Percentiles rank a stretch among this genome's conserved stretches.
Evolutionary conservation across 192 early-diverging fungal genomes (phyloP).

Genomic region (Kappamyces sp.): DNA sequence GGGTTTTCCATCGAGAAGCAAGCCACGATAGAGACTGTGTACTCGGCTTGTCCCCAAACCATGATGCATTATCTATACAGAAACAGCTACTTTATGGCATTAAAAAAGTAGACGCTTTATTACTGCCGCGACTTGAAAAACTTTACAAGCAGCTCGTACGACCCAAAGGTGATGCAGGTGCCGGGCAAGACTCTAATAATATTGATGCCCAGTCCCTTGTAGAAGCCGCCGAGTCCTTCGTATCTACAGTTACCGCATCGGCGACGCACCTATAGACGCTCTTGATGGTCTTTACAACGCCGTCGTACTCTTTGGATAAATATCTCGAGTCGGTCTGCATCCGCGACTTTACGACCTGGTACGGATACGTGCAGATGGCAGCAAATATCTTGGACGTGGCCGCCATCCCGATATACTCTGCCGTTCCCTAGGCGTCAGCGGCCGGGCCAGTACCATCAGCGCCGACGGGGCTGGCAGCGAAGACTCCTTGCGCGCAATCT

Average conservation of each 20-base stretch:
- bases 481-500: conserved; percentile 51
- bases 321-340: conserved; percentile 58
- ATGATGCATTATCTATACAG: conserved; percentile 24
- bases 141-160: conserved; percentile 57
- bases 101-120: conserved; percentile 10
- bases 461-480: not conserved
- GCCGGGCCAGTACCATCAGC: conserved; percentile 8
- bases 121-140: not conserved
- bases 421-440: conserved; percentile 25
- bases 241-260: conserved; percentile 18
- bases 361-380: conserved; percentile 84
- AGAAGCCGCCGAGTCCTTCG: conserved; percentile 68
- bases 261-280: conserved; percentile 55
- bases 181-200: conserved; percentile 87
- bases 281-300: conserved; percentile 62
- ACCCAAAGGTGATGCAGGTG: conserved; percentile 92
- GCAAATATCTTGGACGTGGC: conserved; percentile 82
- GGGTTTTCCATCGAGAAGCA: conserved; percentile 18
- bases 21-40: conserved; percentile 16
- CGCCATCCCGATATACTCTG: conserved; percentile 80
- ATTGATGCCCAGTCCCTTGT: conserved; percentile 72
- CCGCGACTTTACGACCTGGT: conserved; percentile 82
- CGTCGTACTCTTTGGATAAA: conserved; percentile 51
- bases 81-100: conserved; percentile 15
- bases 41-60: conserved; percentile 18